Evolutionary conservation across 2,329 filamentous ascomycete species (phyloP), one percentile per base, ranked within the genome.

Genomic region (Claviceps sp.): DNA sequence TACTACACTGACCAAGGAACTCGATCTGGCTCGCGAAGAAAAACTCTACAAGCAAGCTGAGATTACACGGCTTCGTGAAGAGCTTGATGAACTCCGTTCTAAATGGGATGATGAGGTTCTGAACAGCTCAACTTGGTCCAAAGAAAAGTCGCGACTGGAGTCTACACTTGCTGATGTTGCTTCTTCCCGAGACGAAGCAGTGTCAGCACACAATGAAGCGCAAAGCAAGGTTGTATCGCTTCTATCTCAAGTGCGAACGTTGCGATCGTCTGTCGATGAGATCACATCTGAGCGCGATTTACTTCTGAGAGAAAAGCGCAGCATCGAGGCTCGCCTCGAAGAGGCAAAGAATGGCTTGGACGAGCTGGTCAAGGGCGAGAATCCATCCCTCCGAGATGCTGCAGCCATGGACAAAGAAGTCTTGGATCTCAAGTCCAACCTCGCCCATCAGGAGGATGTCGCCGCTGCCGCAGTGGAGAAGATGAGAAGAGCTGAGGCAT

Each of bases 41-140:
- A 82, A 75, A 76, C 86, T 74, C 70, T 96, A 72, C 77, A 91
- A 77, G 78, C 89, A 93, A 59, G 81, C 86, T 38, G 90, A 96
- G 67, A 94, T 91, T 57, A 79, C 85, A 16, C 83, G 89, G 45
- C 77, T 98, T 50, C 85, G 91, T n/a, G 91, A 97, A 65, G 93
- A 98, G 68, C 81, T 97, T 24, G 93, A 98, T 61, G 89, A 95
- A 61, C 77, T 97, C 54, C 83, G 93, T 58, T 89, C 84, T 59
- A 97, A 97, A 71, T 97, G 93, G 91, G 93, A 98, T 62, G 89
- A 97, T 61, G 91, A 98, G 69, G 89, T 97, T 11, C 80, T 97
- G 60, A 97, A 97, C 70, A 95, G 89, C 68, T 95, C 89, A 16
- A 95, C 91, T 0, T 97, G 93, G 90, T 90, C 90, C 13, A 98